Conservation (phyloP, 768 basidiomycete species). For the Neoboletus subvelutipes region DNA sequence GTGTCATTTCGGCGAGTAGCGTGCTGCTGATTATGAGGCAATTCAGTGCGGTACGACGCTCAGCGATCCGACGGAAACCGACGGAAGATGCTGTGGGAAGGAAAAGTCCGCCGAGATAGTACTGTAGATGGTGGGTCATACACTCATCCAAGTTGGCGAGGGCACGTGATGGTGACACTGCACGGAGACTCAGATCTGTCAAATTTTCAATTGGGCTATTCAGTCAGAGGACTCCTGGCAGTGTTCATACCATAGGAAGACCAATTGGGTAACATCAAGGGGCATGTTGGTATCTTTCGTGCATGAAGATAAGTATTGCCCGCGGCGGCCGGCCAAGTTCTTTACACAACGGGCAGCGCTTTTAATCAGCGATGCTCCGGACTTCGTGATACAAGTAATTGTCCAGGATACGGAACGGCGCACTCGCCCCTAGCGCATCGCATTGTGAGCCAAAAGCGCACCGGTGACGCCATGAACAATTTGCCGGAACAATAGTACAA, state of each 20-base stretch:
- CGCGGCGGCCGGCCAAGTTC: neutral
- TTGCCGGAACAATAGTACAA: neutral
- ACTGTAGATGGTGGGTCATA: neutral
- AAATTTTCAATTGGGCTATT: neutral
- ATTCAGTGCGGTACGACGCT: neutral
- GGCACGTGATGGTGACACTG: conserved; percentile 1
- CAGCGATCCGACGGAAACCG: conserved; percentile 2
- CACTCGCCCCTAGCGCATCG: neutral
- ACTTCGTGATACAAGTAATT: neutral
- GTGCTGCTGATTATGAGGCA: neutral
- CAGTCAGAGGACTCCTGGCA: neutral
- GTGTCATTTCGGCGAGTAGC: conserved; percentile 1
- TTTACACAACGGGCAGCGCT: neutral
- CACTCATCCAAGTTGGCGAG: neutral
- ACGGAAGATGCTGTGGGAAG: conserved; percentile 4
- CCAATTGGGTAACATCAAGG: conserved; percentile 14
- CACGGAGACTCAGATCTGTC: neutral
- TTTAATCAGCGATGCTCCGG: neutral
- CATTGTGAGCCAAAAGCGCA: neutral
- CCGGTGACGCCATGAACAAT: neutral
- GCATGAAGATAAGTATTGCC: conserved; percentile 1
- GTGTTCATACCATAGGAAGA: conserved; percentile 1
- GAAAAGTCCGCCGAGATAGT: neutral
- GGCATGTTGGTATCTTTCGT: neutral
- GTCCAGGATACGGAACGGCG: neutral